phyloP scores from a whole-genome alignment of 495 filamentous ascomycete genomes.

The Penicillium coffeae region DNA sequence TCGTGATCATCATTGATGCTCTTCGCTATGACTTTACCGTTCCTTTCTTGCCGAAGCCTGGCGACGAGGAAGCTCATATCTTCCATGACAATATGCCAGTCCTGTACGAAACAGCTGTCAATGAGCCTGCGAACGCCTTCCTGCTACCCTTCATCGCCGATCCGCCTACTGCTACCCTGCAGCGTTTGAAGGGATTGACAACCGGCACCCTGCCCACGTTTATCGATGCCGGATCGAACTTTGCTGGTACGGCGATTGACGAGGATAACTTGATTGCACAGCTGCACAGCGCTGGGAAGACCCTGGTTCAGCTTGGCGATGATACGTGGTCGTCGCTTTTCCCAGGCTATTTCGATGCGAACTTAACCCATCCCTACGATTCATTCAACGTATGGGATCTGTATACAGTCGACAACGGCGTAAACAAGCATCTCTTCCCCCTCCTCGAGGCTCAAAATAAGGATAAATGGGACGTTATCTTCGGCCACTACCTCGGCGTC shows the following conservation, averaged over 20 bases:
- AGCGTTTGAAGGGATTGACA: constrained; percentile 88
- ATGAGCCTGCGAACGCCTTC: constrained; percentile 75
- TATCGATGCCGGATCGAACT: constrained; percentile 88
- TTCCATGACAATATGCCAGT: constrained; percentile 88
- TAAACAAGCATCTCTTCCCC: constrained; percentile 88
- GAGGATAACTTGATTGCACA: constrained; percentile 94
- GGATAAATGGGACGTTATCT: constrained; percentile 81
- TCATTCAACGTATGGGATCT: constrained; percentile 98
- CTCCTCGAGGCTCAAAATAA: constrained; percentile 60
- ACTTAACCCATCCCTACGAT: constrained; percentile 82
- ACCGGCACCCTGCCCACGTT: constrained; percentile 96
- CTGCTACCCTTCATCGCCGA: constrained; percentile 95
- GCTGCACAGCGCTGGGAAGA: constrained; percentile 72
- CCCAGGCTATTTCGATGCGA: constrained; percentile 82
- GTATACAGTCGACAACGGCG: constrained; percentile 94
- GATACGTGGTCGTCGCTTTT: constrained; percentile 95
- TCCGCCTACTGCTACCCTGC: constrained; percentile 88
- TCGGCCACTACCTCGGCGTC: constrained; percentile 92
- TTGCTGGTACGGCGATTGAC: constrained; percentile 93
- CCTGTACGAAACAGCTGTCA: constrained; percentile 72
- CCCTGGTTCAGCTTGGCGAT: constrained; percentile 87
- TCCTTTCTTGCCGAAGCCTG: constrained; percentile 57
- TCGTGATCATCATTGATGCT: constrained; percentile 90
- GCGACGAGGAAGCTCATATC: constrained; percentile 52
- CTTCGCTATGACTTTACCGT: constrained; percentile 96